Evolutionary conservation across 2,329 filamentous ascomycete species (phyloP).

Genomic region (Boeremia exigua): DNA sequence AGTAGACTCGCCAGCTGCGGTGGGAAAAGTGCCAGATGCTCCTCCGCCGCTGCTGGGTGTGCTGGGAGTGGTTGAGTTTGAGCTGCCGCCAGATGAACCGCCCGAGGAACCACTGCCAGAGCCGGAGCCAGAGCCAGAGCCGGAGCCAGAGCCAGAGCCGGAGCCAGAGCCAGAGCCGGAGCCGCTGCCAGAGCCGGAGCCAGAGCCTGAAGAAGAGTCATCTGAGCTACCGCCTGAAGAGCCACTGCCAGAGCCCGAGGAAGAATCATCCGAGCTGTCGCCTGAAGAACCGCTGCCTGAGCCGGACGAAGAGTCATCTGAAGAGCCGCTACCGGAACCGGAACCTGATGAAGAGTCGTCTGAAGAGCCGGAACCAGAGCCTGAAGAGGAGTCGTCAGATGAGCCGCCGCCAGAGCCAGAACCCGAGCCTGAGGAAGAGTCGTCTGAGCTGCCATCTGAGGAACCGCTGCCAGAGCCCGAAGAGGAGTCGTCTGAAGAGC

Average conservation of each 20-base stretch:
- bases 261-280: background rate
- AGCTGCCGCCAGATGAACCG: constrained; percentile 2
- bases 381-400: background rate
- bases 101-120: background rate
- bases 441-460: background rate
- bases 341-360: background rate
- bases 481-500: constrained; percentile 2
- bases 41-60: constrained; percentile 13
- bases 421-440: background rate
- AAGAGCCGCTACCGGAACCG: background rate
- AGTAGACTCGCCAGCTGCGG: constrained; percentile 27
- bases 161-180: background rate
- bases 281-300: background rate
- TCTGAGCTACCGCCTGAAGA: too few relatives aligned
- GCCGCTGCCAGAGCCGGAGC: constrained; percentile 2
- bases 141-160: constrained; percentile 9
- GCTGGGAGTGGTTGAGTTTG: constrained; percentile 9
- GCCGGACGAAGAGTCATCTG: background rate
- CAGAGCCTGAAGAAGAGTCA: background rate
- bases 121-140: background rate
- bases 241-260: background rate
- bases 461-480: background rate
- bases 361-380: background rate
- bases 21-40: constrained; percentile 27
- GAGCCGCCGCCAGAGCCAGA: background rate